Evolutionary conservation across 495 filamentous ascomycete genomes (phyloP).

Genomic region (Lichenothelia convexa): DNA sequence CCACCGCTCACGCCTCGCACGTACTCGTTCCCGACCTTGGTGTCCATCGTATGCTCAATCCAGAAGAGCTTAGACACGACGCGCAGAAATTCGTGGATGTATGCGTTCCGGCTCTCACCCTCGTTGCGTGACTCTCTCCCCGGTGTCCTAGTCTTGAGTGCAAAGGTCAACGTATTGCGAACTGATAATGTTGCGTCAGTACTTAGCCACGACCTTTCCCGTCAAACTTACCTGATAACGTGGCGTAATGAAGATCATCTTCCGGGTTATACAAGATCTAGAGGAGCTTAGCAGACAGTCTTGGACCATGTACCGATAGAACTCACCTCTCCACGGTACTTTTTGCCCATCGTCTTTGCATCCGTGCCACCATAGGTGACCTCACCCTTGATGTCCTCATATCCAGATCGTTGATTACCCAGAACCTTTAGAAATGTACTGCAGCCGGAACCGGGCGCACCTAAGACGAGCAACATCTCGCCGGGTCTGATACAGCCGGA

Average conservation of each 20-base stretch:
- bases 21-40: slow-evolving; percentile 48
- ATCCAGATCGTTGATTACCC: slow-evolving; percentile 46
- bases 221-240: too few relatives aligned
- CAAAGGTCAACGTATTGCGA: slow-evolving; percentile 50
- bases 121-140: slow-evolving; percentile 39
- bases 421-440: slow-evolving; percentile 54
- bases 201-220: too few relatives aligned
- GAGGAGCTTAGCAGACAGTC: too few relatives aligned
- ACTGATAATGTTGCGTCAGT: slow-evolving; percentile 38
- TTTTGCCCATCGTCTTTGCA: slow-evolving; percentile 40
- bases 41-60: slow-evolving; percentile 50
- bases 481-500: slow-evolving; percentile 30
- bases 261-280: slow-evolving; percentile 36
- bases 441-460: slow-evolving; percentile 53
- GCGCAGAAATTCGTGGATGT: slow-evolving; percentile 45
- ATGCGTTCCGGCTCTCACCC: slow-evolving; percentile 42
- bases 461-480: slow-evolving; percentile 47
- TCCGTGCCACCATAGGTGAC: slow-evolving; percentile 47
- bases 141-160: slow-evolving; percentile 49
- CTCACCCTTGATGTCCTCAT: slow-evolving; percentile 40
- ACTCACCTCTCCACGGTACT: slow-evolving; percentile 44
- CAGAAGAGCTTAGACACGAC: slow-evolving; percentile 63
- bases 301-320: too few relatives aligned
- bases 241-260: slow-evolving; percentile 62
- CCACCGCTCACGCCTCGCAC: slow-evolving; percentile 54